Conservation (phyloP, 441 rosid species). For the Populus trichocarpa region DNA sequence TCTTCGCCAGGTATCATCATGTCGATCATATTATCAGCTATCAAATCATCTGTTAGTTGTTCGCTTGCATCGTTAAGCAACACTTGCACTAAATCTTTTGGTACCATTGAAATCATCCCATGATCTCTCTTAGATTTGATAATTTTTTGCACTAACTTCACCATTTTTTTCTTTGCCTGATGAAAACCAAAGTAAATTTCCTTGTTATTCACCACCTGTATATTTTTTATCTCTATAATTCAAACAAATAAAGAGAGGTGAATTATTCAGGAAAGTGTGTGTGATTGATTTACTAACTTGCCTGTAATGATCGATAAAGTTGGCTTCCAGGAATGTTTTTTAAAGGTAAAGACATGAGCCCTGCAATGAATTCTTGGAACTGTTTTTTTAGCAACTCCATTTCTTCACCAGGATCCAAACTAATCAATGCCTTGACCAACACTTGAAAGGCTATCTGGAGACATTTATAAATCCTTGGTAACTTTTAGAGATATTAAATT, state of each 20-base stretch:
- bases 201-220: neutral
- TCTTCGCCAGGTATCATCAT: conserved; percentile 99
- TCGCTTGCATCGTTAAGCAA: conserved; percentile 53
- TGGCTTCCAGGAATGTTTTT: conserved; percentile 77
- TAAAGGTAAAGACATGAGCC: conserved; percentile 88
- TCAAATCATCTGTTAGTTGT: conserved; percentile 58
- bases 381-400: conserved; percentile 69
- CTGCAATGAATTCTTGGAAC: conserved; percentile 74
- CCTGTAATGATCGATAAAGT: conserved; percentile 82
- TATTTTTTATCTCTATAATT: neutral
- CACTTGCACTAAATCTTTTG: conserved; percentile 70
- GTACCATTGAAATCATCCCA: conserved; percentile 23
- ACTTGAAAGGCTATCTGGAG: conserved; percentile 86
- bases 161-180: conserved; percentile 95
- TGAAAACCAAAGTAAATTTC: neutral
- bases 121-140: conserved; percentile 41
- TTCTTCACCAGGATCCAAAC: conserved; percentile 77
- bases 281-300: conserved; percentile 17
- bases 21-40: conserved; percentile 86
- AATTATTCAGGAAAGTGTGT: neutral
- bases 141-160: conserved; percentile 52
- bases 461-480: conserved; percentile 6
- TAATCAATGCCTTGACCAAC: conserved; percentile 87
- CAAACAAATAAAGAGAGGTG: neutral
- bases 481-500: conserved; percentile 15